Percentiles rank a stretch among this genome's conserved stretches.
phyloP scores from a whole-genome alignment of 2,329 filamentous ascomycete genomes.

The Fusarium kyushuense region DNA sequence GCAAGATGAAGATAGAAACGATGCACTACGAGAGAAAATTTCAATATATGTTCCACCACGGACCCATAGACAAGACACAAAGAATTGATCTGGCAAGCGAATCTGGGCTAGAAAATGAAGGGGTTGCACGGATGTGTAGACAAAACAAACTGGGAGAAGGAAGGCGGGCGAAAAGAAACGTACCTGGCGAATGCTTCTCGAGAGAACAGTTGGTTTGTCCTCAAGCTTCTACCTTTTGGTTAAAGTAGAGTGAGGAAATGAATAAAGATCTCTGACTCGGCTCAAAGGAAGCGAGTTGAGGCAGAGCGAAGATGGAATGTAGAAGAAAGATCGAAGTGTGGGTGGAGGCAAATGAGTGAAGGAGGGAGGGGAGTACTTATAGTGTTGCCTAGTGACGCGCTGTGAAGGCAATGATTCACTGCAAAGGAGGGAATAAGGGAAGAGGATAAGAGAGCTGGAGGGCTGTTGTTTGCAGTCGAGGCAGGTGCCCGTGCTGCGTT shows the following conservation, averaged over 20 bases:
- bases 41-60: neutral
- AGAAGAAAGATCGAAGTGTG: neutral
- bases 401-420: conserved; percentile 21
- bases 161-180: neutral
- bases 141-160: neutral
- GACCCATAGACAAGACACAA: neutral
- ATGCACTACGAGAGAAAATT: neutral
- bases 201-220: conserved; percentile 24
- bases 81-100: neutral
- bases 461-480: conserved; percentile 8
- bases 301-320: neutral
- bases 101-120: neutral
- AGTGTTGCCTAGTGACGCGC: conserved; percentile 1
- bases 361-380: conserved; percentile 15
- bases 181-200: conserved; percentile 17
- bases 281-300: conserved; percentile 1
- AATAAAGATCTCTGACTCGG: neutral
- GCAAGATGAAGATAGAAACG: neutral
- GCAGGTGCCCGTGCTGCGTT: conserved; percentile 19
- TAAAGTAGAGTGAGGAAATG: conserved; percentile 8
- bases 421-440: neutral
- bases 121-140: neutral
- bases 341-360: conserved; percentile 8
- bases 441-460: neutral
- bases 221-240: conserved; percentile 27